Conservation (phyloP, 2,329 filamentous ascomycete species). For the Bipolaris victoriae region DNA sequence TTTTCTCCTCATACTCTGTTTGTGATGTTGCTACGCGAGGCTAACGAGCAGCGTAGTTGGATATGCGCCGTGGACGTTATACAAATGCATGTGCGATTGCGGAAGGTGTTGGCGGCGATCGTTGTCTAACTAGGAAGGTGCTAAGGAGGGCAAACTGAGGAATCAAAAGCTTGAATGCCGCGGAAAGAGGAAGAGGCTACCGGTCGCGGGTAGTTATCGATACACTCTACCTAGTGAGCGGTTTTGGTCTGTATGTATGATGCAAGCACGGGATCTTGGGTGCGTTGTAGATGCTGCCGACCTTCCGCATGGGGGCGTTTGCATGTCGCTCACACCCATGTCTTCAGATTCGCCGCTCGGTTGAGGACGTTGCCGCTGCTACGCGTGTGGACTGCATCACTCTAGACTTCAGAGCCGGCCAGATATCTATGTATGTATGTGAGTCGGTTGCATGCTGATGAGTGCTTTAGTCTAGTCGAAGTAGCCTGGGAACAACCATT, state of each 20-base stretch:
- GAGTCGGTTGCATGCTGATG: neutral
- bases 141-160: conserved; percentile 1
- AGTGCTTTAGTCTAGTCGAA: conserved; percentile 53
- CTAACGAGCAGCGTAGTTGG: neutral
- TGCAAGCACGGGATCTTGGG: conserved; percentile 17
- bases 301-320: conserved; percentile 23
- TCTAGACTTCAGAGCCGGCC: neutral
- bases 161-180: conserved; percentile 10
- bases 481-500: conserved; percentile 88
- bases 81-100: neutral
- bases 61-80: neutral
- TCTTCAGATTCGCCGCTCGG: conserved; percentile 3
- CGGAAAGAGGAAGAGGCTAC: conserved; percentile 14
- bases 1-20: neutral
- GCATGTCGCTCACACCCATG: neutral
- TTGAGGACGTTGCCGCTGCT: neutral
- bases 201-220: conserved; percentile 26
- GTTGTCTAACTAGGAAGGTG: conserved; percentile 30
- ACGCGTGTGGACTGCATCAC: neutral
- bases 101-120: conserved; percentile 14
- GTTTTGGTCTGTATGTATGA: conserved; percentile 23
- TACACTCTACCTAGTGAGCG: conserved; percentile 1
- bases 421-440: conserved; percentile 9
- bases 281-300: conserved; percentile 11
- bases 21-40: neutral